These are phyloP conservation scores for Cenchrus fungigraminus DNA, from an alignment of 176 grass and related monocot species.

Conservation along the genomic window DNA sequence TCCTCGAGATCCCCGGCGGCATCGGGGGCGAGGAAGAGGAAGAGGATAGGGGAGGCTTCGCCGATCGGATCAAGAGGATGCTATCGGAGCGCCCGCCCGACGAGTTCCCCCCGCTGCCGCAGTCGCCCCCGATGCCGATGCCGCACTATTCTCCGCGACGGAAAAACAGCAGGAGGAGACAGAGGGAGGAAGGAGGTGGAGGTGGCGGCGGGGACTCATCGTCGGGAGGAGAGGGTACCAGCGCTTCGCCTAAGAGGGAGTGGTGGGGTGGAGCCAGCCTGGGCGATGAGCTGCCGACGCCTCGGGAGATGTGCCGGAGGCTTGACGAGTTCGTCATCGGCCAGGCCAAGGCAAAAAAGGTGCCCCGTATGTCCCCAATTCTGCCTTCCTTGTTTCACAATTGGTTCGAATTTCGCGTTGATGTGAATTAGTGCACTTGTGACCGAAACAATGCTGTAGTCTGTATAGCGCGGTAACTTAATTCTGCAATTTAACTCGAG, in stretches of 20 bases:
- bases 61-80: constrained; percentile 50
- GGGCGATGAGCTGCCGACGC: constrained; percentile 83
- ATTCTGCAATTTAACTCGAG: not conserved
- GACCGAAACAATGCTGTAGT: constrained; percentile 6
- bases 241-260: constrained; percentile 57
- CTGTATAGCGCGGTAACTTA: not conserved
- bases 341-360: constrained; percentile 90
- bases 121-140: constrained; percentile 44
- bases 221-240: constrained; percentile 54
- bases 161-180: constrained; percentile 44
- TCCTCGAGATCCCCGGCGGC: constrained; percentile 69
- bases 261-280: constrained; percentile 83
- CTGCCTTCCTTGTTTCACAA: constrained; percentile 4
- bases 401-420: not conserved
- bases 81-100: constrained; percentile 63
- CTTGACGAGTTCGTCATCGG: constrained; percentile 96
- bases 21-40: constrained; percentile 24
- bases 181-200: constrained; percentile 54
- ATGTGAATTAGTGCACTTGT: not conserved
- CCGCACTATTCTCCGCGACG: constrained; percentile 27
- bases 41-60: constrained; percentile 21
- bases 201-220: constrained; percentile 43
- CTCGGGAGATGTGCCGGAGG: constrained; percentile 84
- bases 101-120: constrained; percentile 48
- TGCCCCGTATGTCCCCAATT: constrained; percentile 44